Conservation (phyloP, 305 asterid species). For the Coffea humblotiana region DNA sequence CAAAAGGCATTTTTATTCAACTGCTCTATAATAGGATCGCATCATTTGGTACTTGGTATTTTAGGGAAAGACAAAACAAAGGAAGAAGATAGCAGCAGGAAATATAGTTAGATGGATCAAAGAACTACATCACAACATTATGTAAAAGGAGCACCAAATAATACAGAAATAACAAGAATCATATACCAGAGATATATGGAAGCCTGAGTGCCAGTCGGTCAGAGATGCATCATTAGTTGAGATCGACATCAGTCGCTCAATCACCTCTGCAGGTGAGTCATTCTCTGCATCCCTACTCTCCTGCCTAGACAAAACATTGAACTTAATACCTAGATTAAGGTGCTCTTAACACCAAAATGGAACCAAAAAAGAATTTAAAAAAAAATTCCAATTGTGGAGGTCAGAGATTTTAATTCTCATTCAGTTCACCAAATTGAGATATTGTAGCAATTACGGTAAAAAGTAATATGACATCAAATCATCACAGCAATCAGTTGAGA, state of each 20-base stretch:
- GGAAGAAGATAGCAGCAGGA: neutral
- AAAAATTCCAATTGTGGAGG: neutral
- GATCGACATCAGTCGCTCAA: constrained; percentile 68
- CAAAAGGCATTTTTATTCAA: neutral
- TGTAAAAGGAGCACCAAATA: neutral
- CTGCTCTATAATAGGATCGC: neutral
- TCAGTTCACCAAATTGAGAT: constrained; percentile 3
- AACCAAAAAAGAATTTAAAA: constrained; percentile 1
- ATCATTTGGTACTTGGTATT: neutral
- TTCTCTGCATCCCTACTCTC: constrained; percentile 69
- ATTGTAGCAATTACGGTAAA: neutral
- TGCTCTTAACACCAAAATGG: constrained; percentile 9
- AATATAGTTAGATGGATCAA: neutral
- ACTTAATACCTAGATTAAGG: constrained; percentile 21
- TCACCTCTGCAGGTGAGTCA: constrained; percentile 50
- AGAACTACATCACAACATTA: neutral
- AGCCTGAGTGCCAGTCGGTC: constrained; percentile 94
- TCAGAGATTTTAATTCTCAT: neutral
- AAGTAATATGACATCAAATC: constrained; percentile 3
- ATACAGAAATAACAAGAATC: constrained; percentile 12
- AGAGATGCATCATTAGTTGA: constrained; percentile 63
- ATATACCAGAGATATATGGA: constrained; percentile 82
- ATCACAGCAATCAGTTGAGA: neutral
- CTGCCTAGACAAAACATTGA: constrained; percentile 54
- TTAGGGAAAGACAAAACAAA: neutral